These are phyloP conservation scores for Pleurotus cornucopiae DNA, from an alignment of 768 basidiomycete genomes.

Conservation along the genomic window DNA sequence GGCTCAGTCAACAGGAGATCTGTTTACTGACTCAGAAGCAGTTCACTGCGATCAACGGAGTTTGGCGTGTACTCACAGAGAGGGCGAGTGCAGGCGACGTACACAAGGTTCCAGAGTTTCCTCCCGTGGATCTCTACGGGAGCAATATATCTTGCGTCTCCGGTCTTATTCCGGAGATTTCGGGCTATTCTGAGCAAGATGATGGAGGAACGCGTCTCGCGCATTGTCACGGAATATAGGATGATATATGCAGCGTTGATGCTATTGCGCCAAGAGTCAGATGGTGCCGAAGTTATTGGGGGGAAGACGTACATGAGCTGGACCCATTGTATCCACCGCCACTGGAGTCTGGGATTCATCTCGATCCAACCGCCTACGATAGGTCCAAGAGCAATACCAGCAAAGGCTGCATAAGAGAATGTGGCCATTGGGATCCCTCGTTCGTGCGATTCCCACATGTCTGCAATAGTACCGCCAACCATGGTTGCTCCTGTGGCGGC, in stretches of 20 bases:
- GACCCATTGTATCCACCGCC: constrained; percentile 87
- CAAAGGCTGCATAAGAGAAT: constrained; percentile 59
- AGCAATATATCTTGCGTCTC: constrained; percentile 58
- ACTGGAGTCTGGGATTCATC: constrained; percentile 48
- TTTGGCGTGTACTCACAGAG: constrained; percentile 45
- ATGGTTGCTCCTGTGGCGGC: constrained; percentile 69
- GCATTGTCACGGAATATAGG: constrained; percentile 49
- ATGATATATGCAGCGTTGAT: constrained; percentile 40
- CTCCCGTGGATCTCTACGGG: constrained; percentile 60
- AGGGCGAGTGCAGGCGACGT: constrained; percentile 66
- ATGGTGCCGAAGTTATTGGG: background rate
- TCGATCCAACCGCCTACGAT: constrained; percentile 68
- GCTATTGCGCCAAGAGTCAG: background rate
- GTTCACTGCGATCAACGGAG: background rate
- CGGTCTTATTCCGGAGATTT: constrained; percentile 59
- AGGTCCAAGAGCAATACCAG: constrained; percentile 61
- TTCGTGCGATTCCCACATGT: constrained; percentile 64
- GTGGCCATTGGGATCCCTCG: constrained; percentile 77
- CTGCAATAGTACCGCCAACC: constrained; percentile 72
- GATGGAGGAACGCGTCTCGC: constrained; percentile 72
- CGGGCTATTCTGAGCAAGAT: constrained; percentile 64
- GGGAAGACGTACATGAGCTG: constrained; percentile 50
- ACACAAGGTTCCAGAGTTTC: constrained; percentile 55
- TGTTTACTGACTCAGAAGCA: constrained; percentile 17
- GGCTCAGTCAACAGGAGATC: constrained; percentile 71